These are phyloP conservation scores for Backusella mclennaniae DNA, from an alignment of 192 early-diverging fungal genomes.

Conservation along the genomic window DNA sequence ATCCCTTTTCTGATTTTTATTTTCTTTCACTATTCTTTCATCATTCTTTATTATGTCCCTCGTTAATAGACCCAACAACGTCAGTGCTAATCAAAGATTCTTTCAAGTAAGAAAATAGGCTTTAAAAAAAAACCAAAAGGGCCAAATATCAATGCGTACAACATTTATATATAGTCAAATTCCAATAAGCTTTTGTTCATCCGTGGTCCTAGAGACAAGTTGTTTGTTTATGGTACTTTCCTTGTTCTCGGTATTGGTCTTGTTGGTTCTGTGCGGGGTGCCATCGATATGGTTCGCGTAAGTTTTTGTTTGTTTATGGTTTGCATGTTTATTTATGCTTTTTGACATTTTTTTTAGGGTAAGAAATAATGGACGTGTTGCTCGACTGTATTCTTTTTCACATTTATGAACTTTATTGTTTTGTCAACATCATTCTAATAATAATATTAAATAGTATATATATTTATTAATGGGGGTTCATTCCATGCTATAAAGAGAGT, in stretches of 20 bases:
- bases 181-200: slow-evolving; percentile 33
- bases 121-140: not conserved
- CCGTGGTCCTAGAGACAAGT: slow-evolving; percentile 37
- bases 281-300: slow-evolving; percentile 34
- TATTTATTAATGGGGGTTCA: too few relatives aligned
- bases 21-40: not conserved
- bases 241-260: slow-evolving; percentile 37
- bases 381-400: not conserved
- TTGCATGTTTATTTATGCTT: not conserved
- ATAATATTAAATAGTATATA: not conserved
- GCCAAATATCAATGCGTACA: not conserved
- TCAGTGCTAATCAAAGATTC: slow-evolving; percentile 25
- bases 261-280: slow-evolving; percentile 30
- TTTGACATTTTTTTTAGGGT: not conserved
- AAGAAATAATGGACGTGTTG: not conserved
- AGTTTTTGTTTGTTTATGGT: not conserved
- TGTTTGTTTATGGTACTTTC: slow-evolving; percentile 30
- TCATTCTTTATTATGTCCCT: slow-evolving; percentile 24
- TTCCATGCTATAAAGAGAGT: too few relatives aligned
- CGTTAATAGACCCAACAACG: slow-evolving; percentile 32
- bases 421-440: not conserved
- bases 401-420: not conserved
- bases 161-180: slow-evolving; percentile 20
- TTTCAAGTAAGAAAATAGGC: slow-evolving; percentile 7
- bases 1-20: not conserved